Conservation (phyloP, 2,329 filamentous ascomycete species). For the Madurella mycetomatis region DNA sequence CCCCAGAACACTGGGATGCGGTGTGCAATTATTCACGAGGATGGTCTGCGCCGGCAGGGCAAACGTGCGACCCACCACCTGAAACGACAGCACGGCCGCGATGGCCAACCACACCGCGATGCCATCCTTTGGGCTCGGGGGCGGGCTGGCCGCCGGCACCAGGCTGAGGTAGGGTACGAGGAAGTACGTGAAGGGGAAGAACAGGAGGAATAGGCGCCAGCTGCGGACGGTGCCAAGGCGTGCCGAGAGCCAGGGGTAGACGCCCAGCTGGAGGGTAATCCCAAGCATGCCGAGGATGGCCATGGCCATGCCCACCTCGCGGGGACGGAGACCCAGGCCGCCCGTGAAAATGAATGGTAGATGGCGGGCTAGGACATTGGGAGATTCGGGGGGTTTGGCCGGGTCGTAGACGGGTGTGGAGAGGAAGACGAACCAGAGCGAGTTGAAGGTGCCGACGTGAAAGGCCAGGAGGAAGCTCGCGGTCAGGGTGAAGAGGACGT, state of each 20-base stretch:
- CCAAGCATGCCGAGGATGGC: constrained; percentile 71
- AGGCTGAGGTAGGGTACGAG: constrained; percentile 67
- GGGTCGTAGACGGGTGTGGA: constrained; percentile 62
- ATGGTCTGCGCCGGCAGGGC: constrained; percentile 55
- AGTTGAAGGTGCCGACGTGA: constrained; percentile 72
- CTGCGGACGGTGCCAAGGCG: constrained; percentile 64
- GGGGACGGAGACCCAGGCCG: constrained; percentile 68
- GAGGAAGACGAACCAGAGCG: constrained; percentile 72
- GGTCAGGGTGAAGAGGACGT: constrained; percentile 52
- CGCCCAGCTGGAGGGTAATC: constrained; percentile 65
- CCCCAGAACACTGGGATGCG: constrained; percentile 54
- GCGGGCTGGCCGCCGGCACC: constrained; percentile 52
- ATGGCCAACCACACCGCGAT: constrained; percentile 61
- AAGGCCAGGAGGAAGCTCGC: constrained; percentile 66
- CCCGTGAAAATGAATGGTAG: constrained; percentile 64
- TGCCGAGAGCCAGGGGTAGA: constrained; percentile 65
- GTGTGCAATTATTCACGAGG: constrained; percentile 57
- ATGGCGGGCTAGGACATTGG: constrained; percentile 31
- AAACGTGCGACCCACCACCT: constrained; percentile 71
- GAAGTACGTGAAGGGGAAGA: constrained; percentile 67
- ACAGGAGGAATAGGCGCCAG: constrained; percentile 63
- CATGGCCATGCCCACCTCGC: constrained; percentile 71
- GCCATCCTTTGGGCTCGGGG: constrained; percentile 51
- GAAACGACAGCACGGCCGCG: constrained; percentile 56
- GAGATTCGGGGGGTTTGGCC: constrained; percentile 27